These are phyloP conservation scores for Pythium rishiriense DNA, from an alignment of 352 stramenopile genomes.

Conservation along the genomic window DNA sequence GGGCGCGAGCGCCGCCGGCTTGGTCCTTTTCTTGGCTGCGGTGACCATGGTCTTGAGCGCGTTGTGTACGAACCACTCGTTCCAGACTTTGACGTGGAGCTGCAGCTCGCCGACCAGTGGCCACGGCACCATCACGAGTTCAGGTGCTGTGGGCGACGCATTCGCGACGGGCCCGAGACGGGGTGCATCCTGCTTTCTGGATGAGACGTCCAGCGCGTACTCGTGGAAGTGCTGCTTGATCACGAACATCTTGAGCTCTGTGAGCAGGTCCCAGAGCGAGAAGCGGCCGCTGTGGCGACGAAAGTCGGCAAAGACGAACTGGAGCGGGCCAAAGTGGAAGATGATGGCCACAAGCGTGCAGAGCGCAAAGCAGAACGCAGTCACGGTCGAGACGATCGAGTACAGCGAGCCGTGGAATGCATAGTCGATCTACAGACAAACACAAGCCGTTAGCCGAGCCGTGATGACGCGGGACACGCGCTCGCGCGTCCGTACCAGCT, in stretches of 20 bases:
- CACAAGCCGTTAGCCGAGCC: conserved; percentile 13
- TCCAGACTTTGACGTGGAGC: conserved; percentile 68
- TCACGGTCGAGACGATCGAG: conserved; percentile 57
- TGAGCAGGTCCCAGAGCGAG: conserved; percentile 13
- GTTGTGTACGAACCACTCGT: conserved; percentile 58
- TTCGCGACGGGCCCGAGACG: conserved; percentile 8
- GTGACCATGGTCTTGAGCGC: conserved; percentile 27
- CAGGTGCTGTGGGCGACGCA: not conserved
- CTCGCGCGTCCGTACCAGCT: conserved; percentile 51
- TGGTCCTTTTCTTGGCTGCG: conserved; percentile 17
- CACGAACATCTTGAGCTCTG: conserved; percentile 26
- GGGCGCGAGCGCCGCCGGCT: conserved; percentile 6
- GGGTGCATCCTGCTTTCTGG: not conserved
- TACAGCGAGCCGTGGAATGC: conserved; percentile 77
- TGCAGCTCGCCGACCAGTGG: conserved; percentile 60
- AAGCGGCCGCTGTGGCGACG: conserved; percentile 15
- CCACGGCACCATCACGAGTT: conserved; percentile 44
- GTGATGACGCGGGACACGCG: too few species aligned
- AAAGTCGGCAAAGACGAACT: conserved; percentile 78
- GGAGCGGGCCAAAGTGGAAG: conserved; percentile 75
- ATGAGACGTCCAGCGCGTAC: conserved; percentile 21
- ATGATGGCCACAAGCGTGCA: conserved; percentile 68
- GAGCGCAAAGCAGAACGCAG: conserved; percentile 68
- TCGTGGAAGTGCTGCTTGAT: conserved; percentile 34
- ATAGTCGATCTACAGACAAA: conserved; percentile 61